Evolutionary conservation across 352 stramenopile species (phyloP), one percentile per base, ranked within the genome.

Genomic region (Phytophthora melonis): DNA sequence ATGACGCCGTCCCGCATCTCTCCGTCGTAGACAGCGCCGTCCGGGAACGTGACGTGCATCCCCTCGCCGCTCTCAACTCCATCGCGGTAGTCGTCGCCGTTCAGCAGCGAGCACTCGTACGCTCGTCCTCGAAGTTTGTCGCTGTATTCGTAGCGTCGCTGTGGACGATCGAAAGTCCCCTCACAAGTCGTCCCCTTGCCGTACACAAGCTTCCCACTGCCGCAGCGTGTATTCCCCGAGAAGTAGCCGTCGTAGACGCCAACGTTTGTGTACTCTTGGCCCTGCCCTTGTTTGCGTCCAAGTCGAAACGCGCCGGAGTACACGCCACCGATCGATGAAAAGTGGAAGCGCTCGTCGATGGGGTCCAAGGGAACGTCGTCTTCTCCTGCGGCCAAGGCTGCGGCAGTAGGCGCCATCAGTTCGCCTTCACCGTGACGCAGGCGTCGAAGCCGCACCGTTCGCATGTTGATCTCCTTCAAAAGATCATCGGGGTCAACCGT

Each of bases 211-310:
- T 86, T 87, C 0, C 82, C 86, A 16, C 30, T 74, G 4, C 86
- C 84, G n/a, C 66, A 64, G 9, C 78, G 75, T 6, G 72, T 74
- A 53, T 90, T 85, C 0, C 72, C 67, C 32, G 63, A 74, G 53
- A 89, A 93, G n/a, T 84, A 69, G 39, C 86, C 86, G n/a, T 87
- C 70, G 36, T 90, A 93, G 23, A 92, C 76, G 8, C 84, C 86
- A 3, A 82, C 75, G 41, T 93, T 93, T 8, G 84, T 88, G 70
- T 85, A 89, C 66, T 92, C 84, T 14, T 80, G 79, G 6, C 82
- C 86, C 18, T 67, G 66, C 10, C 83, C 86, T 53, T 93, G 86
- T 55, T 88, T 91, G 7, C 74, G 49, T 5, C 84, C 83, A 21
- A 89, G 68, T 13, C 70, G 64, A 79, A 87, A 93, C 34, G 74